Evolutionary conservation across 371 early-diverging fungal species (phyloP).

Genomic region (Coelomomyces lativittatus): DNA sequence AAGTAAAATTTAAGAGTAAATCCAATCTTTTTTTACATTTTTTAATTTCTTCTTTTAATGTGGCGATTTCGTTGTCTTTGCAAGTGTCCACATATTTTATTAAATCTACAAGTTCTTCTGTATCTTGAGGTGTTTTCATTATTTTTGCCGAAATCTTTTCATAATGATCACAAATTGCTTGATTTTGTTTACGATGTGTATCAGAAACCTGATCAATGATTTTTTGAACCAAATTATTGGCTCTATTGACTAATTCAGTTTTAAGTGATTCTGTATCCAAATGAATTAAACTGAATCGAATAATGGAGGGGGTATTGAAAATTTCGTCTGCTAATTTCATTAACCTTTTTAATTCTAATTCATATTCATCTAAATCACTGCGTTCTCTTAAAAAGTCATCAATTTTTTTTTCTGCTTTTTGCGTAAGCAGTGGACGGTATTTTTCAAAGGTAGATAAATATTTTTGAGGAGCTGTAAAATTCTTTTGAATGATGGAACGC

Average conservation of each 20-base stretch:
- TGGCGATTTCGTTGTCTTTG: slow-evolving; percentile 14
- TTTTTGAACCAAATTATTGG: slow-evolving; percentile 23
- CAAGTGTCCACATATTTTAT: slow-evolving; percentile 31
- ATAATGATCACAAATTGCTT: slow-evolving; percentile 24
- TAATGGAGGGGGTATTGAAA: slow-evolving; percentile 12
- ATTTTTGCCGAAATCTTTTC: slow-evolving; percentile 26
- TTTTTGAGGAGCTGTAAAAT: slow-evolving; percentile 28
- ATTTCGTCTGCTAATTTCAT: slow-evolving; percentile 23
- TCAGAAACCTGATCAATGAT: slow-evolving; percentile 37
- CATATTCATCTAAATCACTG: slow-evolving; percentile 31
- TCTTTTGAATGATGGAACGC: slow-evolving; percentile 15
- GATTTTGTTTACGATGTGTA: slow-evolving; percentile 15
- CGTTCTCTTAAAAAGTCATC: slow-evolving; percentile 40
- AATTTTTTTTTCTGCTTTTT: slow-evolving; percentile 32
- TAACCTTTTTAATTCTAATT: slow-evolving; percentile 31
- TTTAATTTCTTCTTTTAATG: slow-evolving; percentile 21
- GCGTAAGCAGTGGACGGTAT: slow-evolving; percentile 27
- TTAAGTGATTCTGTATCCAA: slow-evolving; percentile 26
- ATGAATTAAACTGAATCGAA: slow-evolving; percentile 23
- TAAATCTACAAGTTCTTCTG: slow-evolving; percentile 30
- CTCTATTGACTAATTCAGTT: slow-evolving; percentile 19
- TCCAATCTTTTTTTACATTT: slow-evolving; percentile 26
- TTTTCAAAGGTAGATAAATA: slow-evolving; percentile 29
- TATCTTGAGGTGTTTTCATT: slow-evolving; percentile 29
- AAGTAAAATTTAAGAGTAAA: slow-evolving; percentile 26